Percentiles rank a stretch among this genome's conserved stretches.
phyloP scores from a whole-genome alignment of 2,329 filamentous ascomycete genomes.

The Dichotomopilus funicola region DNA sequence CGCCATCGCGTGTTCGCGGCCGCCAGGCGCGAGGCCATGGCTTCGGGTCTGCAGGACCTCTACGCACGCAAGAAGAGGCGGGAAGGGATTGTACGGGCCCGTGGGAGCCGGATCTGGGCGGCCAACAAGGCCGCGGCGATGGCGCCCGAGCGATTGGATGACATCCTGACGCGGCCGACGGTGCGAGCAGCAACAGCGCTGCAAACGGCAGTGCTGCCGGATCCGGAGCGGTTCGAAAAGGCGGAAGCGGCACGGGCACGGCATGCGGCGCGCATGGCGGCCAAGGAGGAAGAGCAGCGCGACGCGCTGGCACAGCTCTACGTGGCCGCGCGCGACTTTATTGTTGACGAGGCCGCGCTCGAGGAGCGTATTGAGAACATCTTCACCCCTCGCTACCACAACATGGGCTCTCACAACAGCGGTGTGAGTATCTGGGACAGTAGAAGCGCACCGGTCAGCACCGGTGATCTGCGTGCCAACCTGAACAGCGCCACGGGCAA shows the following conservation, averaged over 20 bases:
- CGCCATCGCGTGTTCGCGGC: constrained; percentile 73
- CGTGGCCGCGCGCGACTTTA: constrained; percentile 80
- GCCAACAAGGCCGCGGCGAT: constrained; percentile 43
- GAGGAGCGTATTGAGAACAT: constrained; percentile 63
- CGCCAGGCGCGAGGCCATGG: constrained; percentile 63
- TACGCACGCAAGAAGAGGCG: constrained; percentile 54
- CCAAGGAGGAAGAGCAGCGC: constrained; percentile 53
- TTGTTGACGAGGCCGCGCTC: constrained; percentile 73
- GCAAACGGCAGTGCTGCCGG: constrained; percentile 47
- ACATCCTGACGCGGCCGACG: constrained; percentile 65
- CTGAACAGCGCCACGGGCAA: constrained; percentile 28
- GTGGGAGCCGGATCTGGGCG: constrained; percentile 39
- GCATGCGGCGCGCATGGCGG: constrained; percentile 38
- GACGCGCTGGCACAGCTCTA: constrained; percentile 82
- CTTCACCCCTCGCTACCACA: constrained; percentile 53
- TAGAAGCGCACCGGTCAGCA: constrained; percentile 39
- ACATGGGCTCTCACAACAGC: constrained; percentile 38
- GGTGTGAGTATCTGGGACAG: constrained; percentile 46
- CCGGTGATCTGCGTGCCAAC: constrained; percentile 40
- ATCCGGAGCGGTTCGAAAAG: constrained; percentile 55
- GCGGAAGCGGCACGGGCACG: constrained; percentile 38
- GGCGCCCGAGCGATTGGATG: constrained; percentile 67
- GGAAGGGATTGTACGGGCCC: constrained; percentile 29
- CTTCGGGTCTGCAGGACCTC: constrained; percentile 63
- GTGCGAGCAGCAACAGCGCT: constrained; percentile 47